A percentile compares a stretch with the other conserved stretches of the same genome.
Evolutionary conservation across 208 protist genomes (phyloP).

Genomic region (Leishmania major): DNA sequence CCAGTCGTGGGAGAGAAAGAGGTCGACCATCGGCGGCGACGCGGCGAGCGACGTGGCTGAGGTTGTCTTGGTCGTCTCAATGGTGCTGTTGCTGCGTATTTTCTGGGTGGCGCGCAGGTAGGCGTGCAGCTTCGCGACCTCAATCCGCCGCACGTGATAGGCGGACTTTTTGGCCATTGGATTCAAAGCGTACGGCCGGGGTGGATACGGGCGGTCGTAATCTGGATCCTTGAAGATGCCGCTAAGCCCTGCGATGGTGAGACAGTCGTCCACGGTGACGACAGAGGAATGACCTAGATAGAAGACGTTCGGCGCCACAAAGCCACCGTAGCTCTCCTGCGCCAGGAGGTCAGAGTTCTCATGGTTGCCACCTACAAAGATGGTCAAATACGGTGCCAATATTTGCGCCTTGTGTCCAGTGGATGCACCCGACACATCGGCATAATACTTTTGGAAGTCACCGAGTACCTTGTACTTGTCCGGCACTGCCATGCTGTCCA

Average conservation of each 20-base stretch:
- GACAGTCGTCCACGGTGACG: constrained; percentile 77
- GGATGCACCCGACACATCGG: constrained; percentile 21
- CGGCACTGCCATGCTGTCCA: constrained; percentile 95
- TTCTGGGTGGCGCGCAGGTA: constrained; percentile 27
- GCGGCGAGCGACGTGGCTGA: background rate
- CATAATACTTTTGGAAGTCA: constrained; percentile 97
- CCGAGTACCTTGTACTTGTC: constrained; percentile 94
- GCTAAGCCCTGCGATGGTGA: constrained; percentile 80
- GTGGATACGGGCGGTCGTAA: constrained; percentile 76
- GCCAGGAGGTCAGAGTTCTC: constrained; percentile 96
- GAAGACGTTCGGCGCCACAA: constrained; percentile 98
- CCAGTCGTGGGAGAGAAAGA: constrained; percentile 93
- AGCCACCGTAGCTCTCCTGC: constrained; percentile 96
- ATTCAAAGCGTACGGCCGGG: constrained; percentile 64
- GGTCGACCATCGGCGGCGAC: constrained; percentile 45
- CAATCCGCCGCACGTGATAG: constrained; percentile 88
- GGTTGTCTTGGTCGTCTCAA: background rate
- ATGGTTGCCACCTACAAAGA: constrained; percentile 99
- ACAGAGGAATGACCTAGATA: constrained; percentile 96
- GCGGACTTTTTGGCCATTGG: constrained; percentile 63
- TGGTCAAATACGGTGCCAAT: constrained; percentile 96
- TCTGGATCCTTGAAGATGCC: constrained; percentile 91
- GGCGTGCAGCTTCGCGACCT: constrained; percentile 81
- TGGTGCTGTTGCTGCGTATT: constrained; percentile 9
- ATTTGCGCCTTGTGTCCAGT: constrained; percentile 1